Base-by-base conservation (phyloP, 2,329 filamentous ascomycete species). In the Trichoderma sp. region DNA sequence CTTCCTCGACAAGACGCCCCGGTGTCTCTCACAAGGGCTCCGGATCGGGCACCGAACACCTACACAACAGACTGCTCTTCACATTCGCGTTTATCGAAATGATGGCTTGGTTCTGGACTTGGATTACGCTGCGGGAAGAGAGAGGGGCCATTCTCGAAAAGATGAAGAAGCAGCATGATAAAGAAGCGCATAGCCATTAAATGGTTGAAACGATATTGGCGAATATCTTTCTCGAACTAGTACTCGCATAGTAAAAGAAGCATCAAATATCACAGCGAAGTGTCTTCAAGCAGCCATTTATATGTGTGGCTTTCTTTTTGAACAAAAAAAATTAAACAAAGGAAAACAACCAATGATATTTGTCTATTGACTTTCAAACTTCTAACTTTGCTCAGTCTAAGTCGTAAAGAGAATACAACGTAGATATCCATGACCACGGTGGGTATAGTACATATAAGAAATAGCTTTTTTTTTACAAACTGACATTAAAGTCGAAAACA, bases 41-140 rank as follows among this genome's bases (percentile, higher is more conserved):
- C 60, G 75, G 78, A 76, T 86, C 79, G 85, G 89, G 81, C 72
- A 84, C 88, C 61, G 90, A 94, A 71, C 86, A 87, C 29, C 80
- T 97, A 74, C 93, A 94, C 82, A 97, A 96, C 77, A 88, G 93
- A 62, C 83, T 97, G 52, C 88, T 97, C 52, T 96, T 97, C 77
- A 89, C 91, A 0, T 96, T 93, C 80, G 89, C 89, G 10, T 96
- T 97, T 75, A 77, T 97, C 76, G 94, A 97, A 83, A 88, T 93
- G 78, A 84, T 93, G 73, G 86, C 87, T 71, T 97, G 94, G 93
- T 94, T 97, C 79, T 97, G 94, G 94, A 89, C 88, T 29, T 93
- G 89, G 85, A 84, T 90, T 35, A 91, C 88, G 5, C 78, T 93
- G 74, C 83, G 88, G 64, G 91, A 93, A 75, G 91, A 93, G 82